Percentiles rank a stretch among this genome's conserved stretches.
Conservation (phyloP, 345 rosid genomes). For the Combretum micranthum region DNA sequence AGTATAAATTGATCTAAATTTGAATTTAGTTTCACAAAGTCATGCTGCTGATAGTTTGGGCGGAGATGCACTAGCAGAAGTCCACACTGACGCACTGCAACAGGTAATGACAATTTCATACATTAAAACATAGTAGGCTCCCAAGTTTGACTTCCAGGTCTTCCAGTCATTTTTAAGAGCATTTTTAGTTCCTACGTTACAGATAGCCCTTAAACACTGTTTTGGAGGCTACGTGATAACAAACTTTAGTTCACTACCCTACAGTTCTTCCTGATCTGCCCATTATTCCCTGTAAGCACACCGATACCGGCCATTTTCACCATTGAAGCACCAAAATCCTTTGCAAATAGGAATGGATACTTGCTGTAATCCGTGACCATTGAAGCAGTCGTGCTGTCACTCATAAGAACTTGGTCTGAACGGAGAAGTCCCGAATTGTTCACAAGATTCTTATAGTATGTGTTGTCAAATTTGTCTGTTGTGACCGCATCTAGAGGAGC, state of each 20-base stretch:
- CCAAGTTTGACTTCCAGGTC: too few species aligned
- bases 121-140: too few species aligned
- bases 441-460: conserved; percentile 36
- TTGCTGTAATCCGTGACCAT: conserved; percentile 47
- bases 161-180: too few species aligned
- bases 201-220: too few species aligned
- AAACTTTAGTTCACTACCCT: conserved; percentile 40
- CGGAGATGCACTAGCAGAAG: too few species aligned
- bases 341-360: conserved; percentile 35
- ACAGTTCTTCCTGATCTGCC: conserved; percentile 58
- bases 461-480: conserved; percentile 40
- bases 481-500: conserved; percentile 39
- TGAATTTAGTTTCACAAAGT: too few species aligned
- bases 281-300: conserved; percentile 45
- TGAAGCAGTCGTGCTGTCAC: conserved; percentile 36
- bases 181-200: too few species aligned
- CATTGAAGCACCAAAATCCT: conserved; percentile 56
- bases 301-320: conserved; percentile 50
- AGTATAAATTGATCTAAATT: too few species aligned
- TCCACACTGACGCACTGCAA: too few species aligned
- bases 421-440: conserved; percentile 50
- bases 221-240: too few species aligned
- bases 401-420: conserved; percentile 64
- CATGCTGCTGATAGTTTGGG: too few species aligned
- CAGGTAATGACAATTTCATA: too few species aligned